A percentile compares a stretch with the other conserved stretches of the same genome.
Evolutionary conservation across 169 alveolate species (phyloP).

Genomic region (Plasmodium sp.): DNA sequence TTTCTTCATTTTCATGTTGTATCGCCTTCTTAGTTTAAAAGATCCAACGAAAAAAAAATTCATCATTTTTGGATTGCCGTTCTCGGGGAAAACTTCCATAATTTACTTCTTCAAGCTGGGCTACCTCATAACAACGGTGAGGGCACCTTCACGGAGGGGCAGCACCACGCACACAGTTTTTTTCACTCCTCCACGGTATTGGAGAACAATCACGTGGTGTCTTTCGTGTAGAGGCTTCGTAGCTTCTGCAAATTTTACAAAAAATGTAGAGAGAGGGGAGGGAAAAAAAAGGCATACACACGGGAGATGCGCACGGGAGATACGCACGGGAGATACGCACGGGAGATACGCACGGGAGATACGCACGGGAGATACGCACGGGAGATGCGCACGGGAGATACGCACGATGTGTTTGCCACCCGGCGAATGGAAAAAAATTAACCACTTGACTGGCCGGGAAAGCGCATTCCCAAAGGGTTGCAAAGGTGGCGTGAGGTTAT

Average conservation of each 20-base stretch:
- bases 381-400: too few relatives aligned
- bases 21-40: conserved; percentile 56
- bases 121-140: conserved; percentile 68
- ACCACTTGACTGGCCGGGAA: not conserved
- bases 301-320: not conserved
- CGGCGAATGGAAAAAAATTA: not conserved
- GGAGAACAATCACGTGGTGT: not conserved
- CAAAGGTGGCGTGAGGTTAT: not conserved
- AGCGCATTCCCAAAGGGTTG: not conserved
- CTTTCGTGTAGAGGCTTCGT: not conserved
- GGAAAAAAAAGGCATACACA: not conserved
- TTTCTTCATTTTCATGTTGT: conserved; percentile 21
- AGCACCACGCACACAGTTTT: not conserved
- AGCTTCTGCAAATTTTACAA: not conserved
- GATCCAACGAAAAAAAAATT: conserved; percentile 38
- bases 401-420: not conserved
- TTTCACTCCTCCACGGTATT: not conserved
- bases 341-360: not conserved
- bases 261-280: not conserved
- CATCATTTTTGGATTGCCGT: conserved; percentile 73
- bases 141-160: not conserved
- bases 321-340: too few relatives aligned
- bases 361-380: not conserved
- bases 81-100: conserved; percentile 73
- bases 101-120: conserved; percentile 72